These are phyloP conservation scores for Cryphonectria radicalis DNA, from an alignment of 2,329 filamentous ascomycete genomes.

Conservation along the genomic window DNA sequence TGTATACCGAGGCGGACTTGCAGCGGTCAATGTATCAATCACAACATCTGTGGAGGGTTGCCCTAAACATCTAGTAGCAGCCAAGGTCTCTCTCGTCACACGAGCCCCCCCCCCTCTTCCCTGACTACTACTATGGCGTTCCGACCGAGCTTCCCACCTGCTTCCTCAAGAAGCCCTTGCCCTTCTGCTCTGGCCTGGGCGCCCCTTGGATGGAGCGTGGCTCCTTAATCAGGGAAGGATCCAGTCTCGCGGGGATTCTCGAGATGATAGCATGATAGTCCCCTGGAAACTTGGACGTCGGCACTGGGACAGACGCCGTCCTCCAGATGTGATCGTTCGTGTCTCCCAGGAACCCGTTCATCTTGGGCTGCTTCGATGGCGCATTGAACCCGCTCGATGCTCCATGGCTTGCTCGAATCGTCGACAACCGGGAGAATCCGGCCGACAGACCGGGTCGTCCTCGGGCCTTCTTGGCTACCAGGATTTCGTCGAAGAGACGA, in stretches of 20 bases:
- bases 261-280: slow-evolving; percentile 66
- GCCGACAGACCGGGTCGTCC: slow-evolving; percentile 69
- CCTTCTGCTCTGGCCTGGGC: slow-evolving; percentile 64
- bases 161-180: slow-evolving; percentile 57
- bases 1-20: neutral
- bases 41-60: neutral
- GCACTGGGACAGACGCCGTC: slow-evolving; percentile 63
- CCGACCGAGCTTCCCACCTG: slow-evolving; percentile 47
- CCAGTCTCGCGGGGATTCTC: slow-evolving; percentile 79
- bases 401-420: slow-evolving; percentile 61
- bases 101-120: neutral
- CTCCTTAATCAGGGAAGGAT: slow-evolving; percentile 87
- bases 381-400: slow-evolving; percentile 47
- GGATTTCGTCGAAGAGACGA: slow-evolving; percentile 82
- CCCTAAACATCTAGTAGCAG: neutral
- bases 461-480: slow-evolving; percentile 74
- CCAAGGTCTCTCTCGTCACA: neutral
- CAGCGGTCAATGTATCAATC: neutral
- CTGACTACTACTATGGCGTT: slow-evolving; percentile 4
- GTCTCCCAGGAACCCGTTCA: slow-evolving; percentile 69
- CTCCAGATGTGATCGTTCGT: slow-evolving; percentile 81
- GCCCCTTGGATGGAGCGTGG: slow-evolving; percentile 87
- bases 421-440: slow-evolving; percentile 65
- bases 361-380: slow-evolving; percentile 44
- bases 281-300: slow-evolving; percentile 64